These are phyloP conservation scores for Eucalyptus coolabah DNA, from an alignment of 345 rosid genomes.

Conservation along the genomic window DNA sequence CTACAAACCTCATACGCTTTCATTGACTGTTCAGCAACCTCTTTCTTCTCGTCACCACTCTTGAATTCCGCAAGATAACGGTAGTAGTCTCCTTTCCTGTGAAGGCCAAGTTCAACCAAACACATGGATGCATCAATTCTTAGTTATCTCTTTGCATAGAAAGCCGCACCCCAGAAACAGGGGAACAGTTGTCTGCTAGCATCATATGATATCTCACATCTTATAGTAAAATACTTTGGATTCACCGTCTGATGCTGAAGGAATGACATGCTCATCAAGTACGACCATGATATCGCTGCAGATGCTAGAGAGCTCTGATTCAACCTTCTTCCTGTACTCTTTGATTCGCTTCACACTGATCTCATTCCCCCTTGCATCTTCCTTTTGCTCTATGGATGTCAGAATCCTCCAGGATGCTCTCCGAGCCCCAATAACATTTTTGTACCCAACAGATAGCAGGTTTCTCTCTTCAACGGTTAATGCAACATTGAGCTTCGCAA, in stretches of 20 bases:
- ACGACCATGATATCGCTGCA: constrained; percentile 25
- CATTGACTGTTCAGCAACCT: constrained; percentile 35
- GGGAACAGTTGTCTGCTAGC: background rate
- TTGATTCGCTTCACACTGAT: constrained; percentile 13
- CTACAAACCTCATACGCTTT: constrained; percentile 24
- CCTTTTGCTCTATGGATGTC: constrained; percentile 24
- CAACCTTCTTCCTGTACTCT: constrained; percentile 24
- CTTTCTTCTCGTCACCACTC: constrained; percentile 23
- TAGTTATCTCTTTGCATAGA: background rate
- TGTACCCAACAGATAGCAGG: constrained; percentile 24
- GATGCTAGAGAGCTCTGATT: constrained; percentile 13
- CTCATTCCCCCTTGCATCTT: constrained; percentile 17
- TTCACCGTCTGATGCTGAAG: constrained; percentile 19
- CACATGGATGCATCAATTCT: background rate
- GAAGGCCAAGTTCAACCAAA: background rate
- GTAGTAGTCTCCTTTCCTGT: constrained; percentile 54
- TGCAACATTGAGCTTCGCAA: constrained; percentile 18
- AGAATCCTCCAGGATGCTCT: constrained; percentile 31
- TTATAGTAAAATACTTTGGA: constrained; percentile 21
- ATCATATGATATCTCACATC: constrained; percentile 2
- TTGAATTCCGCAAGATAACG: constrained; percentile 52
- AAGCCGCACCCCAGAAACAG: background rate
- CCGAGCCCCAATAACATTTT: constrained; percentile 19
- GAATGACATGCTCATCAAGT: constrained; percentile 21
- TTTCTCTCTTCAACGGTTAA: constrained; percentile 23